phyloP scores from a whole-genome alignment of 164 flowering plant species.

The Nelumbo lutea region DNA sequence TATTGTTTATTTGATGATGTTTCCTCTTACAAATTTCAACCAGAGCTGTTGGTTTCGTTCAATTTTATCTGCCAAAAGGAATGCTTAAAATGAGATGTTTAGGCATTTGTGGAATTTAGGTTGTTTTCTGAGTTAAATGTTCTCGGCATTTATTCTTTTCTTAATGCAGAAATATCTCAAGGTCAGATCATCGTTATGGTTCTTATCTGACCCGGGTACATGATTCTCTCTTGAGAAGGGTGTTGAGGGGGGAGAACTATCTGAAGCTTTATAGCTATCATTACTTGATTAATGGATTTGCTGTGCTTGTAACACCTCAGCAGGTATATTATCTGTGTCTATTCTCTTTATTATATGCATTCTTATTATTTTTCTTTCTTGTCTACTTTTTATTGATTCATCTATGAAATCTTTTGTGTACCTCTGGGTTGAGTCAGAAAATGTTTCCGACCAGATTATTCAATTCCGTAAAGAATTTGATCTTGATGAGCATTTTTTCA shows the following conservation, averaged over 20 bases:
- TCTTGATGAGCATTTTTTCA: too few relatives aligned
- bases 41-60: background rate
- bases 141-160: background rate
- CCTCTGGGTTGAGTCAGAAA: background rate
- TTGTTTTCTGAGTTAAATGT: background rate
- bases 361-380: background rate
- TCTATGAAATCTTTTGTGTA: background rate
- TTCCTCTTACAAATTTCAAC: background rate
- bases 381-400: background rate
- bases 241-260: constrained; percentile 77
- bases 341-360: background rate
- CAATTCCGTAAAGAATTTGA: background rate
- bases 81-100: background rate
- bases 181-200: constrained; percentile 33
- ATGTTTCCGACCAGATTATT: background rate
- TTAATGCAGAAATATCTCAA: constrained; percentile 50
- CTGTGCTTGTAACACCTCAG: constrained; percentile 72
- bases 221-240: constrained; percentile 69
- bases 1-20: background rate
- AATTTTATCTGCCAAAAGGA: background rate
- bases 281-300: constrained; percentile 93
- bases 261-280: constrained; percentile 90
- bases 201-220: constrained; percentile 57
- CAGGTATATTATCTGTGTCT: constrained; percentile 48
- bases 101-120: background rate